Conservation (phyloP, 2,329 filamentous ascomycete species). For the Exserohilum turcica region DNA sequence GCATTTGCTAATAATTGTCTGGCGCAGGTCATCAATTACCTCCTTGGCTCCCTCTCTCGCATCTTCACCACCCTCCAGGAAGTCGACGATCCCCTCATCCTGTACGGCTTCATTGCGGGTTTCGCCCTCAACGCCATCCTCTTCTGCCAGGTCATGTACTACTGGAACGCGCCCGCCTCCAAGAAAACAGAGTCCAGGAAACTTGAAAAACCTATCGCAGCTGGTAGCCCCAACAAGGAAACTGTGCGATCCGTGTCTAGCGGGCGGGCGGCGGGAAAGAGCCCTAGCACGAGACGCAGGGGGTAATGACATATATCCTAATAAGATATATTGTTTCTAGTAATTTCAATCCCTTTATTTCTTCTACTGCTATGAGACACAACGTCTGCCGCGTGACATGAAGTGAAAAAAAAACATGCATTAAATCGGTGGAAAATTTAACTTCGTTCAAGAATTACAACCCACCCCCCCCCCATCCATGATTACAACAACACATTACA, state of each 20-base stretch:
- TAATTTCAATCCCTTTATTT: not conserved
- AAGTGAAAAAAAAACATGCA: not conserved
- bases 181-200: slow-evolving; percentile 49
- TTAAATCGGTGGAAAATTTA: too few species aligned
- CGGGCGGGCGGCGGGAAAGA: slow-evolving; percentile 49
- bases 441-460: too few species aligned
- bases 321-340: not conserved
- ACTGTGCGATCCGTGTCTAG: slow-evolving; percentile 45
- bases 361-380: too few species aligned
- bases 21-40: slow-evolving; percentile 92
- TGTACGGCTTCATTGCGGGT: slow-evolving; percentile 91
- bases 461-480: too few species aligned
- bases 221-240: slow-evolving; percentile 35
- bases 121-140: slow-evolving; percentile 88
- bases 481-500: too few species aligned
- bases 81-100: slow-evolving; percentile 93
- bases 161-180: slow-evolving; percentile 73
- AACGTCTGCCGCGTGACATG: too few species aligned
- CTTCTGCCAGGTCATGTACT: slow-evolving; percentile 89
- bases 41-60: slow-evolving; percentile 85
- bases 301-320: slow-evolving; percentile 47
- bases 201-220: slow-evolving; percentile 44
- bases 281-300: slow-evolving; percentile 61
- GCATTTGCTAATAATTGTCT: not conserved
- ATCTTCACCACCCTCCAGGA: slow-evolving; percentile 98